Conservation (phyloP, 169 alveolate species). For the Babesia divergens region DNA sequence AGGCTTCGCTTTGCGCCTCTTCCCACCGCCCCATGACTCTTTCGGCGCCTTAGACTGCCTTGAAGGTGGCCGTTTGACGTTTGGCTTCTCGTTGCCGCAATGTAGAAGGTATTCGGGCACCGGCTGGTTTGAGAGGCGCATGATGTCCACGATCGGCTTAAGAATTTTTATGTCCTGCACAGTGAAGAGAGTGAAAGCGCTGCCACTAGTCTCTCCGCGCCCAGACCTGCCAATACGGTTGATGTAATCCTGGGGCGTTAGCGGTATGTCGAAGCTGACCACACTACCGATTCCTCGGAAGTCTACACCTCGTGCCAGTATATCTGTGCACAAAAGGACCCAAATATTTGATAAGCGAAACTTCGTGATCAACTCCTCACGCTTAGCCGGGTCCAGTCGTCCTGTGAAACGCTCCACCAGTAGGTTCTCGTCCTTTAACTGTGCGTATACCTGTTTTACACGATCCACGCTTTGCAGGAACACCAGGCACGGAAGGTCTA, state of each 20-base stretch:
- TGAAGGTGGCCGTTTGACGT: conserved; percentile 14
- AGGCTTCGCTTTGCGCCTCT: too few relatives aligned
- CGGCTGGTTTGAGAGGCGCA: conserved; percentile 33
- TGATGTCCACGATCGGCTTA: conserved; percentile 38
- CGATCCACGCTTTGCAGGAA: conserved; percentile 59
- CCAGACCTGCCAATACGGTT: conserved; percentile 99
- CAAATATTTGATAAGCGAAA: conserved; percentile 78
- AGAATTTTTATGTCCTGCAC: conserved; percentile 35
- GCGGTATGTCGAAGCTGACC: conserved; percentile 96
- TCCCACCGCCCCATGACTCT: not conserved
- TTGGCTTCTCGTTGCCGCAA: not conserved
- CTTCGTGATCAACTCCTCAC: conserved; percentile 67
- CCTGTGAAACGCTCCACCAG: conserved; percentile 54
- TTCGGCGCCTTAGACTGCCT: not conserved
- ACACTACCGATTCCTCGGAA: conserved; percentile 92
- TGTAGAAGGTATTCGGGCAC: conserved; percentile 56
- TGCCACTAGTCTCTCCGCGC: conserved; percentile 92
- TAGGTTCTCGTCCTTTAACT: conserved; percentile 35
- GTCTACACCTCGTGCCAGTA: conserved; percentile 97
- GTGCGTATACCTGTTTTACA: conserved; percentile 47
- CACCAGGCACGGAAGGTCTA: conserved; percentile 65
- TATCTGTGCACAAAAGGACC: conserved; percentile 93
- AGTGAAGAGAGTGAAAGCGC: conserved; percentile 52
- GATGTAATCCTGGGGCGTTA: conserved; percentile 87
- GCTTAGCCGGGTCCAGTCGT: conserved; percentile 27